Conservation (phyloP, 179 eudicot species). For the Corrigiola litoralis region DNA sequence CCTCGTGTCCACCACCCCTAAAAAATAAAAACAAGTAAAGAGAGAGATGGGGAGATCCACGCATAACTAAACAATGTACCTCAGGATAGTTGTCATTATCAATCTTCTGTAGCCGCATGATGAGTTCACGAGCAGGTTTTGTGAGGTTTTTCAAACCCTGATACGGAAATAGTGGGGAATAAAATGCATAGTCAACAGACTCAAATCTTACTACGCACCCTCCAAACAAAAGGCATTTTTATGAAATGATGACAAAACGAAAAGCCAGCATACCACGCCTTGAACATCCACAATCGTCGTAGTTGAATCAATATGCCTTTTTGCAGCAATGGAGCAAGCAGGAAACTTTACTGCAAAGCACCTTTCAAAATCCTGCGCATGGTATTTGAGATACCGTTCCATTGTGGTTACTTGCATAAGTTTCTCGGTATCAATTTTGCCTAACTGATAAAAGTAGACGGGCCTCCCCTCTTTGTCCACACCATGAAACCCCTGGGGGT, state of each 20-base stretch:
- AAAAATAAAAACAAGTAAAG: too few relatives aligned
- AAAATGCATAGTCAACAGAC: neutral
- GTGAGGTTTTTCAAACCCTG: slow-evolving; percentile 80
- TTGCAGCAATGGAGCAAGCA: slow-evolving; percentile 94
- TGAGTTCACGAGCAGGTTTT: slow-evolving; percentile 81
- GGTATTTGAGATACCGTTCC: slow-evolving; percentile 86
- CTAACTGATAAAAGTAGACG: slow-evolving; percentile 74
- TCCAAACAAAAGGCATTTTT: neutral
- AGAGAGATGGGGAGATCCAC: too few relatives aligned
- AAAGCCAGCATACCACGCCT: slow-evolving; percentile 69
- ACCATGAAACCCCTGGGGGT: slow-evolving; percentile 96
- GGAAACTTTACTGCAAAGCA: slow-evolving; percentile 79
- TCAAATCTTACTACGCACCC: neutral
- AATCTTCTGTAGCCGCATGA: slow-evolving; percentile 71
- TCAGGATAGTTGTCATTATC: slow-evolving; percentile 95
- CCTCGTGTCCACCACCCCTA: too few relatives aligned
- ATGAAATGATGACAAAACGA: neutral
- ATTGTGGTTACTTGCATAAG: slow-evolving; percentile 89
- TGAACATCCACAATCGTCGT: slow-evolving; percentile 95
- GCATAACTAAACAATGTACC: slow-evolving; percentile 39
- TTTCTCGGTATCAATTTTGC: slow-evolving; percentile 82
- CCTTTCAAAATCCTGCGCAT: slow-evolving; percentile 83
- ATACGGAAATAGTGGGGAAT: neutral
- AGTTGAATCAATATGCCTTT: slow-evolving; percentile 81
- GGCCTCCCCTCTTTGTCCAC: slow-evolving; percentile 95